Percentiles rank a stretch among this genome's conserved stretches.
Evolutionary conservation across 164 flowering plant species (phyloP).

Genomic region (Magnolia changhungtana): DNA sequence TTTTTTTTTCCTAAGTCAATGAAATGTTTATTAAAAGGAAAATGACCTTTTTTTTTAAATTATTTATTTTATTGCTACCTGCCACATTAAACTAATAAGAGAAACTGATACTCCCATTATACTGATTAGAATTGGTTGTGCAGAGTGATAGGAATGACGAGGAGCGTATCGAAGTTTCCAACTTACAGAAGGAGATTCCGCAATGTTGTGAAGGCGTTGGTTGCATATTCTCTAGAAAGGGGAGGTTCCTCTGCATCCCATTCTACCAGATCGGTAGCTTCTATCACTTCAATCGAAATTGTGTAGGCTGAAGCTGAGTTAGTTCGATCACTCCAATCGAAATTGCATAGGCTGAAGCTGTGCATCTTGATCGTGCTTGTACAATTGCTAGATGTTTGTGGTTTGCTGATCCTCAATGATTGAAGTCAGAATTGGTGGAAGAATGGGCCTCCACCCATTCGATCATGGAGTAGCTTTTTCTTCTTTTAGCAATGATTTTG

Average conservation of each 20-base stretch:
- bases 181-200: conserved; percentile 70
- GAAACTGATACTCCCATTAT: not conserved
- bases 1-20: no score
- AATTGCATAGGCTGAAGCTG: conserved; percentile 13
- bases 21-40: no score
- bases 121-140: conserved; percentile 12
- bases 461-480: not conserved
- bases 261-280: conserved; percentile 23
- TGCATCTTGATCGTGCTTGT: not conserved
- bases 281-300: conserved; percentile 22
- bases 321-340: conserved; percentile 22
- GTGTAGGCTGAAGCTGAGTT: conserved; percentile 14
- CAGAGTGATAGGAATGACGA: conserved; percentile 72
- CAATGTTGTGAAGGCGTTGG: conserved; percentile 57
- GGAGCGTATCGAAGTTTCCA: conserved; percentile 71
- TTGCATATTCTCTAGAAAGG: conserved; percentile 31
- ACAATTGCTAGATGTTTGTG: not conserved
- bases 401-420: conserved; percentile 1
- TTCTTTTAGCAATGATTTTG: not conserved
- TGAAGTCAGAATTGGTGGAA: not conserved
- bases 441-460: not conserved
- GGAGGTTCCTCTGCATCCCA: conserved; percentile 21
- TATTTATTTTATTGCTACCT: no score
- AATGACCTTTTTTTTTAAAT: no score
- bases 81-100: not conserved